Evolutionary conservation across 768 basidiomycete genomes (phyloP), one percentile per base, ranked within the genome.

Genomic region (Rhodocollybia butyracea): DNA sequence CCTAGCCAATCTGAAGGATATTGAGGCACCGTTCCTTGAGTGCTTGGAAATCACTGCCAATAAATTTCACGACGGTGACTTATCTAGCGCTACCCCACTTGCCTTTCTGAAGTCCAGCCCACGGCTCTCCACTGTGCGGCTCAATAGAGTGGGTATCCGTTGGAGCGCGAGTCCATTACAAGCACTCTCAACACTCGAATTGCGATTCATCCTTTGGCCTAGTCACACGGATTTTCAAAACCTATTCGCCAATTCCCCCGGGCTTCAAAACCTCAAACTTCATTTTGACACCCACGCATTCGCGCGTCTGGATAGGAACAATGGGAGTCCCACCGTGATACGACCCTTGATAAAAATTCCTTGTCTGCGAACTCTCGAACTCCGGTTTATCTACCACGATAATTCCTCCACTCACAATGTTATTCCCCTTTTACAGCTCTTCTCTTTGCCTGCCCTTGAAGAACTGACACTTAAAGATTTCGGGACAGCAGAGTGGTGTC

Each of bases 61-160:
- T 21, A 58, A 58, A 50, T 58, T 47, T 21, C 57, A 58, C 39
- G 57, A 58, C 52, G 57, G 57, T 19, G 52, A 54, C 27, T 36
- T 29, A 6, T 30, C 34, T 31, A 22, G 29, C 17, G 17, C 31
- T 11, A 19, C 42, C 5, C 31, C 43, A 19, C 27, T 30, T 19
- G 29, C 24, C 30, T 55, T 55, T 46, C 24, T 55, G 3, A 55
- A 39, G 22, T 46, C 43, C 8, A 54, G 53, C 21, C 53, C 46
- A 4, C 27, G 40, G 2, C 57, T 58, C 5, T 40, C 57, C 2
- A 45, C 46, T 21, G 54, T 58, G 12, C 53, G 57, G 24, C 57
- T 58, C 54, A 58, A 54, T 31, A 31, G 57, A 21, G 57, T 58
- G 5, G 32, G 52, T 54, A 38, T 55, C 5, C 54, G 43, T 3